Evolutionary conservation across 148 eudicot species (phyloP).

Genomic region (Silene latifolia): DNA sequence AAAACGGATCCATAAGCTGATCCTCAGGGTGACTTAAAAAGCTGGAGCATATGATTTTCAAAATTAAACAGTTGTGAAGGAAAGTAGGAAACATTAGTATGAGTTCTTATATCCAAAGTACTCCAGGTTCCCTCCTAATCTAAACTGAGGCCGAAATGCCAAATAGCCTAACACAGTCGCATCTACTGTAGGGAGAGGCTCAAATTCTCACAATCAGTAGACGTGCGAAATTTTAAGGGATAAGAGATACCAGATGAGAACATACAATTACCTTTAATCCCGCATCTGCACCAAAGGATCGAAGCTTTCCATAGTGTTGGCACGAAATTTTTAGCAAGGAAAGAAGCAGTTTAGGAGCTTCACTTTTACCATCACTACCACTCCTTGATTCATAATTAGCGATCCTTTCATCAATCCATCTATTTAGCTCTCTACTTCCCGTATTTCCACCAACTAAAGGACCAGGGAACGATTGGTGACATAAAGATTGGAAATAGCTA

Average conservation of each 20-base stretch:
- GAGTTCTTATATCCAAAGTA: background rate
- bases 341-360: slow-evolving; percentile 66
- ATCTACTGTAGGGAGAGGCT: background rate
- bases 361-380: slow-evolving; percentile 45
- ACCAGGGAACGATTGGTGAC: slow-evolving; percentile 72
- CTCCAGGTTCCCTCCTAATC: background rate
- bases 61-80: background rate
- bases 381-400: slow-evolving; percentile 37
- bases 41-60: background rate
- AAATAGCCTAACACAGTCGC: background rate
- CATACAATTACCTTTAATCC: slow-evolving; percentile 48
- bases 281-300: slow-evolving; percentile 71
- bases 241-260: background rate
- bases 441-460: slow-evolving; percentile 85
- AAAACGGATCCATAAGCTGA: background rate
- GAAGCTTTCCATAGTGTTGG: slow-evolving; percentile 91
- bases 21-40: background rate
- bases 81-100: background rate
- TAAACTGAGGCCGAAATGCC: background rate
- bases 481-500: slow-evolving; percentile 60
- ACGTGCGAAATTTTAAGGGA: background rate
- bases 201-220: slow-evolving; percentile 1
- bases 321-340: slow-evolving; percentile 82
- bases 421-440: slow-evolving; percentile 72
- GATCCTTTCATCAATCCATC: slow-evolving; percentile 91